These are phyloP conservation scores for Xylaria sp. DNA, from an alignment of 2,329 filamentous ascomycete genomes.

Conservation along the genomic window DNA sequence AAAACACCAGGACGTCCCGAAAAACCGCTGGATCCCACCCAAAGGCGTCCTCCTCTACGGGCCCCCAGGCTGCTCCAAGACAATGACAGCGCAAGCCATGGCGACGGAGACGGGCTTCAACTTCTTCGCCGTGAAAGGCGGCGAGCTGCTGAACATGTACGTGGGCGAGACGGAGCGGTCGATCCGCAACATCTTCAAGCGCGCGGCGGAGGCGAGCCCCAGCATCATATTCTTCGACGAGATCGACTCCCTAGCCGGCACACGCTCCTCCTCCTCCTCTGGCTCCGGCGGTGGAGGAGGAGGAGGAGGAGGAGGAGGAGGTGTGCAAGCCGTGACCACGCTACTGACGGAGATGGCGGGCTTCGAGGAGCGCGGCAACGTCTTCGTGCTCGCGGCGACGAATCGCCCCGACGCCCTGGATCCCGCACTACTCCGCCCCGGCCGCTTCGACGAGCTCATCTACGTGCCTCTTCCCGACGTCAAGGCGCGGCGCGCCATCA, in stretches of 20 bases:
- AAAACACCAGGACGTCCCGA: conserved; percentile 47
- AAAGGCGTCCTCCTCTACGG: conserved; percentile 92
- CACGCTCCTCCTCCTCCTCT: conserved; percentile 53
- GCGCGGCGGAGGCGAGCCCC: conserved; percentile 85
- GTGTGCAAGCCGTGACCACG: conserved; percentile 87
- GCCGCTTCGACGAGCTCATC: conserved; percentile 84
- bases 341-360: conserved; percentile 96
- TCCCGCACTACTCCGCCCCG: conserved; percentile 84
- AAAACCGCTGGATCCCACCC: conserved; percentile 65
- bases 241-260: conserved; percentile 83
- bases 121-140: conserved; percentile 93
- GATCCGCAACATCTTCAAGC: conserved; percentile 85
- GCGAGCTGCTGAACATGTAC: conserved; percentile 95
- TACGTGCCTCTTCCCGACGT: conserved; percentile 86
- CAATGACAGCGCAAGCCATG: conserved; percentile 88
- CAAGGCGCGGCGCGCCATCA: conserved; percentile 79
- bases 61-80: conserved; percentile 94
- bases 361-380: conserved; percentile 84
- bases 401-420: conserved; percentile 91
- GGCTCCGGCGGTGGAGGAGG: conserved; percentile 51
- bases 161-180: conserved; percentile 93
- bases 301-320: conserved; percentile 52
- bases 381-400: conserved; percentile 89
- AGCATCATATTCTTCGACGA: conserved; percentile 98
- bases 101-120: conserved; percentile 92